Evolutionary conservation across 1,139 yeast genomes (phyloP).

Genomic region (Candida freyschussii): DNA sequence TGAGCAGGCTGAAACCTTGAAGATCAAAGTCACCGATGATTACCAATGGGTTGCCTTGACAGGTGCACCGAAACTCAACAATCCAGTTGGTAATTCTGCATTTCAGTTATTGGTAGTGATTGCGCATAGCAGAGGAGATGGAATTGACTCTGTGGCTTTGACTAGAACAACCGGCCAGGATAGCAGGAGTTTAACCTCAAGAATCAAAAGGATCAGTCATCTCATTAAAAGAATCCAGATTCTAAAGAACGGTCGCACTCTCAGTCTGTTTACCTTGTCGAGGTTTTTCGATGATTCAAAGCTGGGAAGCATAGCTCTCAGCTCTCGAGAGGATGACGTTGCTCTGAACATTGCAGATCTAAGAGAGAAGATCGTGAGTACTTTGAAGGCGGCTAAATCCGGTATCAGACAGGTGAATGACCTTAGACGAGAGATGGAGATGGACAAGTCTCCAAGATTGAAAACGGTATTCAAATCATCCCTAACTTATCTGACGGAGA

Average conservation of each 20-base stretch:
- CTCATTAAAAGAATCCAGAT: conserved; percentile 41
- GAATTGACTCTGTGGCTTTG: conserved; percentile 55
- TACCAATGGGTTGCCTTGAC: conserved; percentile 38
- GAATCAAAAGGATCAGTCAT: conserved; percentile 49
- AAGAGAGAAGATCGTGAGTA: conserved; percentile 42
- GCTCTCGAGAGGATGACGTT: conserved; percentile 16
- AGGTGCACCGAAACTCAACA: conserved; percentile 37
- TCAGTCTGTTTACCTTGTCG: conserved; percentile 43
- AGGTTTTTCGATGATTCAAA: conserved; percentile 33
- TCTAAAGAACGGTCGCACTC: conserved; percentile 43
- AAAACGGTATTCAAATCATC: conserved; percentile 49
- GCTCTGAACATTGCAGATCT: conserved; percentile 36
- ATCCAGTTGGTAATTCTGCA: conserved; percentile 37
- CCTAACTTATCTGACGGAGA: conserved; percentile 44
- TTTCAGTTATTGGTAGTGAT: conserved; percentile 42
- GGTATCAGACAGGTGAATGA: conserved; percentile 64
- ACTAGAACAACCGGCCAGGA: conserved; percentile 59
- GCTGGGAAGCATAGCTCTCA: conserved; percentile 4
- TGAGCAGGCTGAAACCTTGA: conserved; percentile 14
- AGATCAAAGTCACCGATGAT: conserved; percentile 34
- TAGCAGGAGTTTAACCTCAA: conserved; percentile 61
- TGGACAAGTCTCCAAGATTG: conserved; percentile 41
- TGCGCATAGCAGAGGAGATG: conserved; percentile 49
- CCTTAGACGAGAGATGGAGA: conserved; percentile 55
- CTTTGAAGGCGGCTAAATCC: conserved; percentile 61